A percentile compares a stretch with the other conserved stretches of the same genome.
Evolutionary conservation across 768 basidiomycete genomes (phyloP).

Genomic region (Hypholoma fasciculare): DNA sequence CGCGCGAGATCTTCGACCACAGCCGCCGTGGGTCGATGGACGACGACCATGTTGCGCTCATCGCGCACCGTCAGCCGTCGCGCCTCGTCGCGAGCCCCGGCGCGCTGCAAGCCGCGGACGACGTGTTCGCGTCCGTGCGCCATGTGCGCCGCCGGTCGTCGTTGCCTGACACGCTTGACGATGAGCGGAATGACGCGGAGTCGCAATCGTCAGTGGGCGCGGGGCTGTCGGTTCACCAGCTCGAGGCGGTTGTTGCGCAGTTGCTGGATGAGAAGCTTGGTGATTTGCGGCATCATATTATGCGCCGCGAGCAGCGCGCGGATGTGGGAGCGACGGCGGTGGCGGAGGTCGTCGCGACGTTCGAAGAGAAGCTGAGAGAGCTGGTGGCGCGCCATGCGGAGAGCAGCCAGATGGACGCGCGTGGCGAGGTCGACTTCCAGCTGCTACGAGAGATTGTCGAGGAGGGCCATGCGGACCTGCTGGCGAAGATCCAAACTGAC

Average conservation of each 20-base stretch:
- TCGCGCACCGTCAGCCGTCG: constrained; percentile 56
- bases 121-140: constrained; percentile 34
- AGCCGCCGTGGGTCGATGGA: constrained; percentile 73
- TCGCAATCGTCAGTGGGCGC: constrained; percentile 39
- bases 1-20: constrained; percentile 73
- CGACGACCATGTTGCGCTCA: constrained; percentile 67
- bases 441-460: constrained; percentile 70
- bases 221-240: constrained; percentile 57
- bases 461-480: constrained; percentile 63
- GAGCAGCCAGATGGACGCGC: constrained; percentile 67
- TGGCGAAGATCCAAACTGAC: constrained; percentile 58
- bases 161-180: constrained; percentile 54
- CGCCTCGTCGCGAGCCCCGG: constrained; percentile 64
- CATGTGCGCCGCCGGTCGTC: constrained; percentile 57
- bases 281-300: constrained; percentile 42
- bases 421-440: constrained; percentile 78
- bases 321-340: constrained; percentile 49
- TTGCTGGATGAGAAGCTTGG: constrained; percentile 72
- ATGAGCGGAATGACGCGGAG: constrained; percentile 44
- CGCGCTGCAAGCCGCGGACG: constrained; percentile 24
- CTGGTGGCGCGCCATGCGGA: constrained; percentile 57
- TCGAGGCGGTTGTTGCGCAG: constrained; percentile 61
- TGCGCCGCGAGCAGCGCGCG: constrained; percentile 23
- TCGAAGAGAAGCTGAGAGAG: constrained; percentile 67
- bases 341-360: constrained; percentile 61